These are phyloP conservation scores for Ananas comosus DNA, from an alignment of 176 grass and related monocot genomes.

Conservation along the genomic window DNA sequence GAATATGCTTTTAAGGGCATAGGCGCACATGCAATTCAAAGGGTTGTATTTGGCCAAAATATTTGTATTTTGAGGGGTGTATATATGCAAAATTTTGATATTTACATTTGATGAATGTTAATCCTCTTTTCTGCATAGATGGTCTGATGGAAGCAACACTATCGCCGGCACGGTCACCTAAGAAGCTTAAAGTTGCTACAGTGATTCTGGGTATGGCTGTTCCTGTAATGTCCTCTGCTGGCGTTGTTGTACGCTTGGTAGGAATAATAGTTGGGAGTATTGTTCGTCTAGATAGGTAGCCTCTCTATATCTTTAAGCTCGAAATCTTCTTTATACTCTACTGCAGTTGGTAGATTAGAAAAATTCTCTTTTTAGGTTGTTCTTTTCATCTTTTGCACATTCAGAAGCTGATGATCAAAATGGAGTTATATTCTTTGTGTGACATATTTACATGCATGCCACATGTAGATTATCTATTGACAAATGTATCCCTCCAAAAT, in stretches of 20 bases:
- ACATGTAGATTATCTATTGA: no score
- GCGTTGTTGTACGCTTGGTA: slow-evolving; percentile 53
- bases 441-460: no score
- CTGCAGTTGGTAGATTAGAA: background rate
- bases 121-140: slow-evolving; percentile 41
- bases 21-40: no score
- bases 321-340: background rate
- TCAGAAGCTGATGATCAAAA: no score
- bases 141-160: slow-evolving; percentile 97
- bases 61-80: no score
- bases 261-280: slow-evolving; percentile 65
- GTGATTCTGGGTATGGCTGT: slow-evolving; percentile 56
- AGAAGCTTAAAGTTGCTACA: slow-evolving; percentile 78
- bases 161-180: slow-evolving; percentile 58
- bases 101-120: slow-evolving; percentile 11
- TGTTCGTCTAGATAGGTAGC: slow-evolving; percentile 75
- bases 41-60: no score
- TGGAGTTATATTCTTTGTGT: no score
- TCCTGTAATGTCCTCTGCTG: slow-evolving; percentile 63
- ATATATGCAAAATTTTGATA: slow-evolving; percentile 1
- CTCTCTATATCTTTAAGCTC: slow-evolving; percentile 9
- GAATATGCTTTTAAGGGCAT: background rate
- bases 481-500: no score
- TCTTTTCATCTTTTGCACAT: background rate
- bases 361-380: background rate